A percentile compares a stretch with the other conserved stretches of the same genome.
phyloP scores from a whole-genome alignment of 2,329 filamentous ascomycete species.

The Colletotrichum neosansevieriae region DNA sequence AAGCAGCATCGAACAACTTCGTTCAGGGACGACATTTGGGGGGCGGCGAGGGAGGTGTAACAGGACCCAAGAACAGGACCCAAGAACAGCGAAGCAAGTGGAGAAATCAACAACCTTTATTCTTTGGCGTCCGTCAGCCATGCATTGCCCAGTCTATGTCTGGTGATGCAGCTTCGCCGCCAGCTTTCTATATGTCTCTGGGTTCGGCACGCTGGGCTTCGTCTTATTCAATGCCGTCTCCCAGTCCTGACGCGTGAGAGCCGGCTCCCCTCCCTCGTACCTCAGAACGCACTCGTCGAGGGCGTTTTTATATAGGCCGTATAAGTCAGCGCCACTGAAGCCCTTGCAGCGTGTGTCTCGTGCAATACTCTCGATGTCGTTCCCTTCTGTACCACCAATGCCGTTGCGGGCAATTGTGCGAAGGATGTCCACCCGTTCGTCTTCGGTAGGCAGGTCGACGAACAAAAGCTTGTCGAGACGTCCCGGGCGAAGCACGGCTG shows the following conservation, averaged over 20 bases:
- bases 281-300: slow-evolving; percentile 52
- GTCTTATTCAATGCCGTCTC: slow-evolving; percentile 62
- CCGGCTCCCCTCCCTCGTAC: slow-evolving; percentile 45
- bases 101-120: no score
- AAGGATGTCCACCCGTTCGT: slow-evolving; percentile 88
- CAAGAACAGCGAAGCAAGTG: no score
- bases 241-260: slow-evolving; percentile 61
- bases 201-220: slow-evolving; percentile 62
- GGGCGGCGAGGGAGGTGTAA: no score
- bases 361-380: slow-evolving; percentile 73
- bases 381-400: slow-evolving; percentile 52
- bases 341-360: slow-evolving; percentile 75
- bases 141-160: slow-evolving; percentile 8
- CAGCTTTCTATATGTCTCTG: slow-evolving; percentile 57
- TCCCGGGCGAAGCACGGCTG: slow-evolving; percentile 92
- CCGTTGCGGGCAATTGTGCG: slow-evolving; percentile 71
- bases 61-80: no score
- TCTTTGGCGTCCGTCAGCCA: no score
- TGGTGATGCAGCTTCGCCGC: slow-evolving; percentile 46
- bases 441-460: slow-evolving; percentile 83
- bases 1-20: no score
- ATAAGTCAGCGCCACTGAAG: slow-evolving; percentile 79
- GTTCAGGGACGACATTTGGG: no score
- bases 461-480: slow-evolving; percentile 90
- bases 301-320: slow-evolving; percentile 61